Evolutionary conservation across 257 asterid genomes (phyloP), one percentile per base, ranked within the genome.

Genomic region (Mentha longifolia): DNA sequence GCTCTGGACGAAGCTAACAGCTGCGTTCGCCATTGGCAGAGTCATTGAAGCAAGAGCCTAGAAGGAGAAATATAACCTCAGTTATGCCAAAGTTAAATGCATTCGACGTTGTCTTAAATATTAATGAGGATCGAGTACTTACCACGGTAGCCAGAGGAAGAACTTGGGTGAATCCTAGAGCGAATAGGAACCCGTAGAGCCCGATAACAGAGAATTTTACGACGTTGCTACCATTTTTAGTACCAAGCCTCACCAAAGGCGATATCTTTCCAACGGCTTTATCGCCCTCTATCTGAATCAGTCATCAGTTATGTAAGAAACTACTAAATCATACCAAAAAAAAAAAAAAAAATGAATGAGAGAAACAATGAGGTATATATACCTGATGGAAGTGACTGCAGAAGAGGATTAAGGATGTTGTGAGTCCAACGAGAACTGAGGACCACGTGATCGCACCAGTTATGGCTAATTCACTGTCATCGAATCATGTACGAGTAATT

Each of bases 361-460:
- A 19, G 45, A 42, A 10, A 7, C 12, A 42, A 42, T 42, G 47
- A 42, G 3, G 31, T 28, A 28, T 28, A 42, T 7, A 42, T 7
- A 88, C 95, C 89, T 84, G 90, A 56, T 88, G 95, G 74, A 88
- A 88, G 77, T 88, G 95, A 42, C 95, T 88, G 22, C 88, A 84
- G 71, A 86, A 84, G 52, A 88, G 89, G 83, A 88, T 88, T 60
- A 88, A 72, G 67, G 88, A 61, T n/a, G 95, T 80, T 8, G 88
- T 88, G 9, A 81, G 52, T 19, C 95, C 92, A 56, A 88, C 86
- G 55, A 88, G 86, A 52, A 78, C 17, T 4, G 95, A 88, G 33
- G 91, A 70, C 56, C 87, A 82, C 46, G 84, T 73, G 28, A 81
- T 25, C 15, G 84, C 78, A 72, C 67, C 61, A 12, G 87, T 59